Base-by-base conservation (phyloP, 2,329 filamentous ascomycete genomes). In the Gremmenia infestans region DNA sequence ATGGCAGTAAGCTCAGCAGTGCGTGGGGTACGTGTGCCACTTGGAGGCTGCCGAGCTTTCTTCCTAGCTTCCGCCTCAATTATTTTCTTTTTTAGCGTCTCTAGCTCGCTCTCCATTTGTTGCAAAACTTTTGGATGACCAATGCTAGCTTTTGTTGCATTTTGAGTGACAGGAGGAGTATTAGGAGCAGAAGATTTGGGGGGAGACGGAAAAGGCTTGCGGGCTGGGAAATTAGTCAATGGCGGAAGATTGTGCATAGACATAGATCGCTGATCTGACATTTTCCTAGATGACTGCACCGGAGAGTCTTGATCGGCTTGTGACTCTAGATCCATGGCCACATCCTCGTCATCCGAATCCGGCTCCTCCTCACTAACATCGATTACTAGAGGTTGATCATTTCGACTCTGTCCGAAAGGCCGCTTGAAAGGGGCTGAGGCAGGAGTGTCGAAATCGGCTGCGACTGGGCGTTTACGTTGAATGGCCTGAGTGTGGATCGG, bases 331-430 rank as follows among this genome's bases (percentile, higher is more conserved):
- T 88, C 86, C 83, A 87, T 88, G 55, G 85, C 84, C 48, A 85
- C 78, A 60, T 85, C 82, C 54, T 83, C 82, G 50, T 83, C 80
- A 39, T 81, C 78, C 6, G 75, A 78, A 23, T 77, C 81, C 28
- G 69, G 76, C 56, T 87, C 84, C 61, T 86, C 83, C 28, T 96
- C 92, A 67, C 90, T 96, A 40, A 95, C 86, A 61, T 95, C 83
- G 63, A 96, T 96, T 40, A 96, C 81, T 52, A 96, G 81, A 2
- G 80, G 80, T 50, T 84, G 78, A 23, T 86, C 78, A 51, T 80
- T 74, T 23, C 78, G 76, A 48, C 76, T 77, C 46, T 85, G 81
- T 12, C 81, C 81, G 64, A 86, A 85, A 4, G 83, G 80, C 49
- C 86, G 82, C 63, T 88, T 71, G 56, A 61, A 65, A 8, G 62